Percentiles rank a stretch among this genome's conserved stretches.
These are phyloP conservation scores for Microascus cirrosus DNA, from an alignment of 2,329 filamentous ascomycete genomes.

Conservation along the genomic window DNA sequence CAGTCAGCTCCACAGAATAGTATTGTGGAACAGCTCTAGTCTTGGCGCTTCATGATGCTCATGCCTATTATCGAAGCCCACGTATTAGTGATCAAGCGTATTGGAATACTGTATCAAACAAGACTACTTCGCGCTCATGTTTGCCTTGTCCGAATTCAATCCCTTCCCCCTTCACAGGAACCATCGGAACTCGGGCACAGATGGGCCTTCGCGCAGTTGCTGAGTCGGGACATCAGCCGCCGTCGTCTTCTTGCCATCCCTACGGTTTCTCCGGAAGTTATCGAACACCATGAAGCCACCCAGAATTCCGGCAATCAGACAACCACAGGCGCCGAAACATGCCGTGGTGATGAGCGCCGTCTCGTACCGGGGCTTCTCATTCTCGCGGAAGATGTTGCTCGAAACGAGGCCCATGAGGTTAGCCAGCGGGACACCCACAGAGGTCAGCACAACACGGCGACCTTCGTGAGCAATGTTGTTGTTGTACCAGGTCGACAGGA, in stretches of 20 bases:
- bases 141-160: no score
- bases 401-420: constrained; percentile 66
- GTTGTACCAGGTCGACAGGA: constrained; percentile 59
- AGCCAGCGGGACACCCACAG: constrained; percentile 61
- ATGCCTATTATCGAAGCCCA: no score
- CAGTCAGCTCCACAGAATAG: not conserved
- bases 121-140: no score
- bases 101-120: not conserved
- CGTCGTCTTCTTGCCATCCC: constrained; percentile 33
- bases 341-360: constrained; percentile 55
- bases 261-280: constrained; percentile 40
- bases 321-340: constrained; percentile 50
- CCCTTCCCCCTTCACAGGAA: constrained; percentile 22
- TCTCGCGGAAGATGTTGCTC: constrained; percentile 55
- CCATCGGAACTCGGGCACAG: constrained; percentile 36
- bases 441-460: constrained; percentile 57
- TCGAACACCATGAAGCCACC: constrained; percentile 50
- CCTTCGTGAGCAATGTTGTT: constrained; percentile 75
- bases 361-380: constrained; percentile 56
- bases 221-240: constrained; percentile 36
- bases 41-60: no score
- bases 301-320: constrained; percentile 39
- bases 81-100: no score
- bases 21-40: no score
- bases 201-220: constrained; percentile 34